Percentiles rank a stretch among this genome's conserved stretches.
Conservation (phyloP, 2,329 filamentous ascomycete genomes). For the Phoma sp. region DNA sequence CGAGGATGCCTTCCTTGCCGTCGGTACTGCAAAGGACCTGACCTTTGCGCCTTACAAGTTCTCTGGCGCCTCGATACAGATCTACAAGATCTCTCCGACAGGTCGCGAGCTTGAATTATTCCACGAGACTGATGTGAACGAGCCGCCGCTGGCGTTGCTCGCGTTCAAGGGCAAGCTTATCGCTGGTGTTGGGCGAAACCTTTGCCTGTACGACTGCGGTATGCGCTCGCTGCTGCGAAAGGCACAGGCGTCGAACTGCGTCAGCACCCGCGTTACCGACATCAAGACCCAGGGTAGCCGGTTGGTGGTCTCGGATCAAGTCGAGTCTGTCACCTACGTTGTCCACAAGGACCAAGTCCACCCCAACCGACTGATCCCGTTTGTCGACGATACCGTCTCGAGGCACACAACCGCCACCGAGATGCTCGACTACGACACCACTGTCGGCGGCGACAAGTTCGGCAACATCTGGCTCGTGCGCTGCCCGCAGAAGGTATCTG, state of each 20-base stretch:
- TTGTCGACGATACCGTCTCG: constrained; percentile 86
- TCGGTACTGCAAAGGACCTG: constrained; percentile 94
- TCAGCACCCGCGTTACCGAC: constrained; percentile 83
- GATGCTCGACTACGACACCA: constrained; percentile 98
- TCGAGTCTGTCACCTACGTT: constrained; percentile 89
- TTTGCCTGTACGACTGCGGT: constrained; percentile 91
- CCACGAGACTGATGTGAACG: constrained; percentile 92
- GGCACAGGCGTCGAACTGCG: constrained; percentile 76
- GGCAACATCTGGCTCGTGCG: constrained; percentile 95
- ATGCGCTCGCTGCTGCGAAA: constrained; percentile 93
- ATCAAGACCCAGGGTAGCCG: constrained; percentile 90
- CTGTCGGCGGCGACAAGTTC: constrained; percentile 95
- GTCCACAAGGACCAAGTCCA: constrained; percentile 82
- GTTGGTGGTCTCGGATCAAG: constrained; percentile 90
- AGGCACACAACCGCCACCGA: constrained; percentile 90
- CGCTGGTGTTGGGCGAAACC: constrained; percentile 81
- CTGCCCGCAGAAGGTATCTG: constrained; percentile 83
- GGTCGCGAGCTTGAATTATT: constrained; percentile 92
- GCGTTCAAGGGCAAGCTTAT: constrained; percentile 89
- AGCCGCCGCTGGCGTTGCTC: constrained; percentile 88
- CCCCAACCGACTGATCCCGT: constrained; percentile 90
- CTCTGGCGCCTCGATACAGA: constrained; percentile 83
- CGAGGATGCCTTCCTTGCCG: constrained; percentile 89
- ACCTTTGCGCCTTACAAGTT: constrained; percentile 74
- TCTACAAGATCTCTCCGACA: constrained; percentile 87